Conservation (phyloP, 2,329 filamentous ascomycete species). For the Penicillium sp. region DNA sequence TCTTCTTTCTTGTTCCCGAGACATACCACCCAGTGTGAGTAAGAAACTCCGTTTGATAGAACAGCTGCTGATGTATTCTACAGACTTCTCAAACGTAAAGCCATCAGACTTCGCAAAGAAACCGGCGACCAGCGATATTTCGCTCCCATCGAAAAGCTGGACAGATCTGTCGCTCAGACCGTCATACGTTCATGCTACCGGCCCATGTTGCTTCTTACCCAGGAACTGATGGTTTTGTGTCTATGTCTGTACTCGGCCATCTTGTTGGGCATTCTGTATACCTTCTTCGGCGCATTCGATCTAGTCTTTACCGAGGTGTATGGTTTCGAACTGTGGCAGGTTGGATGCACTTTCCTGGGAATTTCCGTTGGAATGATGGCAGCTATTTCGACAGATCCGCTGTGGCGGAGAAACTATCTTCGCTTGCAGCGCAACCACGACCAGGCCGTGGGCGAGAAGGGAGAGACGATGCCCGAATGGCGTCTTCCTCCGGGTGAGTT, state of each 20-base stretch:
- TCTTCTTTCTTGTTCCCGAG: constrained; percentile 75
- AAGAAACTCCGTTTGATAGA: background rate
- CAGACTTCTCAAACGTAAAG: constrained; percentile 66
- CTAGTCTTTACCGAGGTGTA: constrained; percentile 73
- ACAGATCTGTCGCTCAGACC: constrained; percentile 63
- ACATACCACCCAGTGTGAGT: constrained; percentile 64
- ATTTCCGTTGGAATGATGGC: constrained; percentile 46
- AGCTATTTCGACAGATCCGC: constrained; percentile 42
- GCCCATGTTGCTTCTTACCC: constrained; percentile 72
- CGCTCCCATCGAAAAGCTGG: constrained; percentile 70
- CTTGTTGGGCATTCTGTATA: constrained; percentile 80
- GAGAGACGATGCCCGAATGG: constrained; percentile 76
- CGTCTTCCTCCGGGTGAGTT: constrained; percentile 65
- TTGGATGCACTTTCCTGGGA: constrained; percentile 70
- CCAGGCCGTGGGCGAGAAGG: constrained; percentile 26
- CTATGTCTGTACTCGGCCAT: constrained; percentile 81
- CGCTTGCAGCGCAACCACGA: constrained; percentile 39
- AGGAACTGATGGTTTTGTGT: constrained; percentile 81
- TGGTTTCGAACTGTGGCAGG: constrained; percentile 73
- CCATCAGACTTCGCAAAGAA: constrained; percentile 62
- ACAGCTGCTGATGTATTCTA: constrained; percentile 47
- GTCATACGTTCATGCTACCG: constrained; percentile 56
- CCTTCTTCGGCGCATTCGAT: constrained; percentile 86
- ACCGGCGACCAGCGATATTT: constrained; percentile 56
- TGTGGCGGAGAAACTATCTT: constrained; percentile 44